Evolutionary conservation across 2,329 filamentous ascomycete genomes (phyloP).

Genomic region (Parastagonospora avenae): DNA sequence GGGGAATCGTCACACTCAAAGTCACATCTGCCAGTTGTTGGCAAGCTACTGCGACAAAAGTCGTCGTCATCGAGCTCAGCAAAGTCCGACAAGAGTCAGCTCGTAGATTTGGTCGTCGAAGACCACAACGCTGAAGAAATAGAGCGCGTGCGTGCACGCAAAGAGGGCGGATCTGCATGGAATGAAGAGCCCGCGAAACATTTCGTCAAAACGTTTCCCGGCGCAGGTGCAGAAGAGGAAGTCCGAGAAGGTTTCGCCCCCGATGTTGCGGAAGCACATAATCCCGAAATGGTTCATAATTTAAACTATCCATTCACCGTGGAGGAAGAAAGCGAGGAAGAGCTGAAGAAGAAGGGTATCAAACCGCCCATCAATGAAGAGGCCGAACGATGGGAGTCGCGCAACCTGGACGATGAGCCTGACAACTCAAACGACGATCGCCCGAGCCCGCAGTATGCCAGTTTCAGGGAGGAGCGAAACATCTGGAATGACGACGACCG

Average conservation of each 20-base stretch:
- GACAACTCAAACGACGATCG: slow-evolving; percentile 23
- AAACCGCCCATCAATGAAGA: slow-evolving; percentile 50
- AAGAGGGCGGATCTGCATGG: slow-evolving; percentile 66
- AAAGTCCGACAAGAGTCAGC: slow-evolving; percentile 64
- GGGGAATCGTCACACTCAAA: slow-evolving; percentile 41
- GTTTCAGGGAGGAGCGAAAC: slow-evolving; percentile 50
- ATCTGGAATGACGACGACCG: slow-evolving; percentile 41
- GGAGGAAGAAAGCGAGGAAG: slow-evolving; percentile 44
- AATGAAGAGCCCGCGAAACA: slow-evolving; percentile 62
- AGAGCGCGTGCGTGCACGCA: slow-evolving; percentile 65
- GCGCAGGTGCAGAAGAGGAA: slow-evolving; percentile 54
- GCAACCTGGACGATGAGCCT: slow-evolving; percentile 34
- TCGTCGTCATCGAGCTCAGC: slow-evolving; percentile 54
- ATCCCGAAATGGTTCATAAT: slow-evolving; percentile 52
- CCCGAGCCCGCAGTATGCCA: slow-evolving; percentile 48
- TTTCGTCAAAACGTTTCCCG: slow-evolving; percentile 59
- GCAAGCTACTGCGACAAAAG: slow-evolving; percentile 51
- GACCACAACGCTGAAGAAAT: slow-evolving; percentile 66
- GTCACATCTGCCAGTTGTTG: slow-evolving; percentile 40
- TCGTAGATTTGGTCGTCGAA: slow-evolving; percentile 71
- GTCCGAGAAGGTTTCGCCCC: slow-evolving; percentile 62
- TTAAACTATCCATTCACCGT: slow-evolving; percentile 52
- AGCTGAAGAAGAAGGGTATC: slow-evolving; percentile 38
- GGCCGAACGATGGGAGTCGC: slow-evolving; percentile 50
- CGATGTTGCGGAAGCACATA: slow-evolving; percentile 50